Evolutionary conservation across 2,329 filamentous ascomycete genomes (phyloP).

Genomic region (Apiospora aurea): DNA sequence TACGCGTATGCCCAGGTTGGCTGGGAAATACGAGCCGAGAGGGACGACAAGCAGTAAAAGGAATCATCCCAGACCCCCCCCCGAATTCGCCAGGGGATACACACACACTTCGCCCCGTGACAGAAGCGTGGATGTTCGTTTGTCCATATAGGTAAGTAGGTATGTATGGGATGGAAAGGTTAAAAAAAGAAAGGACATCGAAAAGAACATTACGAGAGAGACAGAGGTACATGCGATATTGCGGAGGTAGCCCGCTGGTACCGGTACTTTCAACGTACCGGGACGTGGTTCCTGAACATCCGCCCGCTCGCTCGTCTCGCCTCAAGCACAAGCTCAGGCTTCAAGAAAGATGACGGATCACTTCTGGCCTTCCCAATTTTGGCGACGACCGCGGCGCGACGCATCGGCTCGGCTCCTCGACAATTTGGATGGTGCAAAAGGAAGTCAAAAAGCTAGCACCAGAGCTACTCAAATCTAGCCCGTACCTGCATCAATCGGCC

Average conservation of each 20-base stretch:
- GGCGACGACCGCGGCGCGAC: not conserved
- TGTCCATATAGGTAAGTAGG: not conserved
- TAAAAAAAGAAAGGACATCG: not conserved
- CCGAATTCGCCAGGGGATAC: not conserved
- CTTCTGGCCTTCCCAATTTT: not conserved
- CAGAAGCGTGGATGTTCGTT: not conserved
- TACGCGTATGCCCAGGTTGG: not conserved
- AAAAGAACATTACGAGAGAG: not conserved
- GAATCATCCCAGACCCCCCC: not conserved
- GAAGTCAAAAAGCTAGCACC: not conserved
- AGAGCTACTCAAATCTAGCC: not conserved
- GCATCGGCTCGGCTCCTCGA: slow-evolving; percentile 16
- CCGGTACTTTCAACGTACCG: not conserved
- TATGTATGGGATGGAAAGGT: not conserved
- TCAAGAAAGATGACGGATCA: not conserved
- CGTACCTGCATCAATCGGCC: slow-evolving; percentile 17
- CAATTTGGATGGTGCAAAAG: not conserved
- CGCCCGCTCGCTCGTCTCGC: not conserved
- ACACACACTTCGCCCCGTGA: not conserved
- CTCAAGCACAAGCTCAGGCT: no score
- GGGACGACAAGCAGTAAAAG: not conserved
- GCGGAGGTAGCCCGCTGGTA: slow-evolving; percentile 1
- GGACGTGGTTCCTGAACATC: slow-evolving; percentile 17
- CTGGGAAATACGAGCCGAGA: slow-evolving; percentile 9
- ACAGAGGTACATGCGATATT: slow-evolving; percentile 7